Base-by-base conservation (phyloP, 257 asterid genomes). In the Anisodus acutangulus region DNA sequence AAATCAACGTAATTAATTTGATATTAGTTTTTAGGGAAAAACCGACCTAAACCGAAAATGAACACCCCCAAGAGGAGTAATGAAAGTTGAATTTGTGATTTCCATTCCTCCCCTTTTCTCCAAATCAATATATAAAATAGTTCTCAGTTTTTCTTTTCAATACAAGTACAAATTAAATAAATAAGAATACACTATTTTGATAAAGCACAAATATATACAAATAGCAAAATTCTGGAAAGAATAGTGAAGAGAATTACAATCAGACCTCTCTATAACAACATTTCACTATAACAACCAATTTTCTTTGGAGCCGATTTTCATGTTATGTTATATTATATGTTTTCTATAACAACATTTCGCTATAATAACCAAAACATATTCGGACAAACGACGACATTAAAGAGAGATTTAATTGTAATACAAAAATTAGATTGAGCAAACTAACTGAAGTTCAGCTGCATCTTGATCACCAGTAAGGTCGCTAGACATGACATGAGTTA, bases 401-500 rank as follows among this genome's bases (percentile, higher is more conserved):
- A 67, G 76, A 37, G 22, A 67, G 2, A 49, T 67, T 64, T 8
- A 17, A 64, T 4, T 64, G 17, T 37, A 47, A 19, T 7, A 57
- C 54, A 41, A 83, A n/a, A 49, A 71, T 92, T 90, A 92, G 70
- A 78, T 86, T 43, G 92, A 91, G 84, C 86, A 85, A 35, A 95
- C 93, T 58, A 90, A 85, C 85, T 87, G 88, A 68, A 80, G 66
- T 55, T 84, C 83, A 13, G 89, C 85, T 22, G 51, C 86, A 51
- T 41, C 80, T 88, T 88, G 89, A 51, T 93, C 91, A 49, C 90
- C 89, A 41, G 84, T 39, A 86, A 96, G 97, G 90, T 94, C 99
- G 64, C 35, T 84, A 22, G 98, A 96, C 89, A 88, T 69, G 60
- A 95, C 92, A 41, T 88, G 84, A 49, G 98, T 97, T 89, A 96